A percentile compares a stretch with the other conserved stretches of the same genome.
Conservation (phyloP, 192 early-diverging fungal genomes). For the Coemansia sp. region DNA sequence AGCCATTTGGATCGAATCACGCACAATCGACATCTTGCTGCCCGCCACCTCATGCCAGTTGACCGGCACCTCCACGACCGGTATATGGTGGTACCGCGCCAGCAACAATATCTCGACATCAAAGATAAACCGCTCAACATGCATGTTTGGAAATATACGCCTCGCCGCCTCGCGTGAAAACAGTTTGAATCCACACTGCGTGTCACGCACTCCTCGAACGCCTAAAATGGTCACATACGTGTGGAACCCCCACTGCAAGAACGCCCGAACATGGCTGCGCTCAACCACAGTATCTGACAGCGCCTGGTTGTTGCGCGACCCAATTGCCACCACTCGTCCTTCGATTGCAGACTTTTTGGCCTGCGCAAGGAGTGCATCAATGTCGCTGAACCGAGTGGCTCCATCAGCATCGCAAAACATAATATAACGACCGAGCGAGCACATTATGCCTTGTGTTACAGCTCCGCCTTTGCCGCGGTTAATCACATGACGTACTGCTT, state of each 20-base stretch:
- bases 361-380: constrained; percentile 60
- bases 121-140: constrained; percentile 97
- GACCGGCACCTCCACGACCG: constrained; percentile 86
- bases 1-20: constrained; percentile 88
- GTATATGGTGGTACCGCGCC: constrained; percentile 67
- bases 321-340: constrained; percentile 68
- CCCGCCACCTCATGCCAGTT: constrained; percentile 98
- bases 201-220: constrained; percentile 85
- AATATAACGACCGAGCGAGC: constrained; percentile 68
- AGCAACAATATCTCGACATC: constrained; percentile 94
- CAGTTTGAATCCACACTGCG: constrained; percentile 98
- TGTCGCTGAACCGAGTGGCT: constrained; percentile 87
- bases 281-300: constrained; percentile 54
- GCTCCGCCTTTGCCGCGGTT: constrained; percentile 95
- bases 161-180: constrained; percentile 77
- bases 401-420: constrained; percentile 98
- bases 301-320: constrained; percentile 91
- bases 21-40: constrained; percentile 84
- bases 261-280: constrained; percentile 88
- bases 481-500: constrained; percentile 71
- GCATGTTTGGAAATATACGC: constrained; percentile 84
- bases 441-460: constrained; percentile 87
- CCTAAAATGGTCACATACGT: constrained; percentile 84
- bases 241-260: constrained; percentile 95
- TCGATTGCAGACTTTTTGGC: constrained; percentile 24